phyloP scores from a whole-genome alignment of 345 rosid species.

The Conringia planisiliqua region DNA sequence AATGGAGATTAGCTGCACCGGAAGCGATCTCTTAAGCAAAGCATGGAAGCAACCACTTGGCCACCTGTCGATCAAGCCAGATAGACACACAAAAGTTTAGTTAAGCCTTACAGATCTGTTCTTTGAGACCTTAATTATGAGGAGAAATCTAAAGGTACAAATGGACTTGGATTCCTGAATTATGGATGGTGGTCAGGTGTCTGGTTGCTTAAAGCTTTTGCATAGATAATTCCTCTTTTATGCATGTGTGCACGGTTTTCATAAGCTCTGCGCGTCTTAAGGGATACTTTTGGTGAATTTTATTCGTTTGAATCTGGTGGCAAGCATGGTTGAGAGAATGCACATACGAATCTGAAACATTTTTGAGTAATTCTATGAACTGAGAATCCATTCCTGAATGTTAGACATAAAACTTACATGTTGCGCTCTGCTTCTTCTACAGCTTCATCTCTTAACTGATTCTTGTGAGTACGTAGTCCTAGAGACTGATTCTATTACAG shows the following conservation, averaged over 20 bases:
- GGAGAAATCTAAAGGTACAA: neutral
- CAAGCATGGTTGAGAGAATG: neutral
- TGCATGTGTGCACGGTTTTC: neutral
- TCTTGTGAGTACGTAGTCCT: neutral
- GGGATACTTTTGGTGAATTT: neutral
- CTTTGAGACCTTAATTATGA: neutral
- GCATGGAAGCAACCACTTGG: neutral
- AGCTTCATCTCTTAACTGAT: neutral
- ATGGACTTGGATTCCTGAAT: slow-evolving; percentile 11
- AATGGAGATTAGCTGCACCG: neutral
- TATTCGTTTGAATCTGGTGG: neutral
- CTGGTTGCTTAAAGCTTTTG: neutral
- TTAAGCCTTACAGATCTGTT: neutral
- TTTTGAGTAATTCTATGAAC: neutral
- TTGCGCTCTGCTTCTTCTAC: neutral
- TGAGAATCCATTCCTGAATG: neutral
- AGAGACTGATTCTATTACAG: neutral
- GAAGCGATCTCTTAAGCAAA: neutral
- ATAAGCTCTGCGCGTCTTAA: neutral
- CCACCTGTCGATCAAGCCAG: neutral
- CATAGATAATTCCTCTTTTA: neutral
- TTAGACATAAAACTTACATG: neutral
- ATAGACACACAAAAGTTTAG: neutral
- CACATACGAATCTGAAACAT: neutral
- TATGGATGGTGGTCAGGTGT: neutral